phyloP scores from a whole-genome alignment of 2,329 filamentous ascomycete species.

The Botrytis byssoidea region DNA sequence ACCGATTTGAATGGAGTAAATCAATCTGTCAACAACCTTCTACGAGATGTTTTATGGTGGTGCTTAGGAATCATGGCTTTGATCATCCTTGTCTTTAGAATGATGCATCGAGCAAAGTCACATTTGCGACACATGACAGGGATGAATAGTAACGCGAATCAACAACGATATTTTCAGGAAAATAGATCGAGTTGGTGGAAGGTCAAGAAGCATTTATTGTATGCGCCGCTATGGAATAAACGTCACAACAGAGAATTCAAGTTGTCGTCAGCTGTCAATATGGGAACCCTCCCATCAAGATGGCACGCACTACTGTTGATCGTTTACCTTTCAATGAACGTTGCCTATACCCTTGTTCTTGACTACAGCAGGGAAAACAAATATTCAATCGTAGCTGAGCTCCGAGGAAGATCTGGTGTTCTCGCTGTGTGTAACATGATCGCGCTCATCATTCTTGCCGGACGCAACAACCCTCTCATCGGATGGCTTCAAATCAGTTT shows the following conservation, averaged over 20 bases:
- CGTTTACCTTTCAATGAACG: slow-evolving; percentile 59
- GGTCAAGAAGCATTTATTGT: slow-evolving; percentile 61
- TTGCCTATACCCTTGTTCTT: slow-evolving; percentile 61
- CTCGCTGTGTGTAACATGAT: slow-evolving; percentile 89
- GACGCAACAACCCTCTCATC: slow-evolving; percentile 92
- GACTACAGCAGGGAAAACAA: slow-evolving; percentile 58
- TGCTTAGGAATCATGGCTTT: slow-evolving; percentile 56
- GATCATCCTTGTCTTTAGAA: slow-evolving; percentile 52
- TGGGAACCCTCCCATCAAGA: slow-evolving; percentile 64
- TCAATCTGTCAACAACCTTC: slow-evolving; percentile 55
- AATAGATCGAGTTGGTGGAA: slow-evolving; percentile 57
- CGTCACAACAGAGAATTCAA: slow-evolving; percentile 67
- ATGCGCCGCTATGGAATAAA: slow-evolving; percentile 63
- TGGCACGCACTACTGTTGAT: slow-evolving; percentile 58
- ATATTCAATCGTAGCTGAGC: slow-evolving; percentile 70
- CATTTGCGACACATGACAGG: slow-evolving; percentile 59
- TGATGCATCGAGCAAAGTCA: slow-evolving; percentile 54
- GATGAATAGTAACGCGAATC: slow-evolving; percentile 52
- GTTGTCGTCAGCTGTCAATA: slow-evolving; percentile 58
- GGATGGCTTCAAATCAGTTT: slow-evolving; percentile 80
- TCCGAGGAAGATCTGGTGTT: slow-evolving; percentile 81
- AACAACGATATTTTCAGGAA: slow-evolving; percentile 59
- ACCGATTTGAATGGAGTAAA: slow-evolving; percentile 60
- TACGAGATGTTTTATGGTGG: slow-evolving; percentile 60
- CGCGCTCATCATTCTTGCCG: slow-evolving; percentile 82